Conservation (phyloP, 2,329 filamentous ascomycete species). For the Hypoxylon sp. region DNA sequence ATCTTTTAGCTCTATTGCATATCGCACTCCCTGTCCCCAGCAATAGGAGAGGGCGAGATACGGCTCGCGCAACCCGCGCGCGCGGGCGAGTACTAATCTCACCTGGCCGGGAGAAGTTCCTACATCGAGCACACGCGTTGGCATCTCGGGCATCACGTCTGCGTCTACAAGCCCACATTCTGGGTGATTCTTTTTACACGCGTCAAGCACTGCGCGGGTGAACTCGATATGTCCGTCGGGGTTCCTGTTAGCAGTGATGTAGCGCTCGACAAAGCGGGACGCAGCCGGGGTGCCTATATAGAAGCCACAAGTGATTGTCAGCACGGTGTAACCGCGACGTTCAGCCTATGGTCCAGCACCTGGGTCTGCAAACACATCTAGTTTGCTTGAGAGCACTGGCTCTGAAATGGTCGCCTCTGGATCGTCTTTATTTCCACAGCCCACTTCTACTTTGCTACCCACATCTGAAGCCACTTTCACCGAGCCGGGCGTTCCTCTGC, state of each 20-base stretch:
- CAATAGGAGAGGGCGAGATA: slow-evolving; percentile 48
- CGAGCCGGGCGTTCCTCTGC: neutral
- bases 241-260: slow-evolving; percentile 23
- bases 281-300: slow-evolving; percentile 36
- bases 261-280: slow-evolving; percentile 25
- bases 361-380: slow-evolving; percentile 37
- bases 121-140: slow-evolving; percentile 39
- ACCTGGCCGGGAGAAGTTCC: slow-evolving; percentile 13
- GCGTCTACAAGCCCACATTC: slow-evolving; percentile 25
- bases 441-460: slow-evolving; percentile 24
- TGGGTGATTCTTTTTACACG: slow-evolving; percentile 25
- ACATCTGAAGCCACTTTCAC: neutral
- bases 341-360: slow-evolving; percentile 17
- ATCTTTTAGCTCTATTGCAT: slow-evolving; percentile 23
- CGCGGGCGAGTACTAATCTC: slow-evolving; percentile 29
- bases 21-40: slow-evolving; percentile 38
- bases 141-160: slow-evolving; percentile 23
- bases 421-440: slow-evolving; percentile 24
- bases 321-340: neutral
- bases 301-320: neutral
- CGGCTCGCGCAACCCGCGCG: slow-evolving; percentile 23
- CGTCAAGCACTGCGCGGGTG: slow-evolving; percentile 17
- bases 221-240: slow-evolving; percentile 28
- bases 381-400: neutral
- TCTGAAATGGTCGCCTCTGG: slow-evolving; percentile 16